Evolutionary conservation across 768 basidiomycete species (phyloP).

Genomic region (Tulasnella calospora): DNA sequence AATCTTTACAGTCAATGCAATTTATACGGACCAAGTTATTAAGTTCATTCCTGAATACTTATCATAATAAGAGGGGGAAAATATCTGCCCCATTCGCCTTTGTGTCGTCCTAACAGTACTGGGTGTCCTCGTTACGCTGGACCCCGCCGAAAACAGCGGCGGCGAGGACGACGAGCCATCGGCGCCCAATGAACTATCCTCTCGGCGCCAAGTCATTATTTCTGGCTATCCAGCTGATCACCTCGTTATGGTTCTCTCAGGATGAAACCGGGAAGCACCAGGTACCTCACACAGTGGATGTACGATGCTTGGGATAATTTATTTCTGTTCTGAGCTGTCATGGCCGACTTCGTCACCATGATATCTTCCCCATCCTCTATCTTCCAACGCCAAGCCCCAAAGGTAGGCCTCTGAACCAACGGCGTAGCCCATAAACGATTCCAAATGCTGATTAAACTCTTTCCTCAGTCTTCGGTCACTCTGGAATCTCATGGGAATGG

Average conservation of each 20-base stretch:
- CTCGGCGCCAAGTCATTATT: too few relatives aligned
- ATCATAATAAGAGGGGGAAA: too few relatives aligned
- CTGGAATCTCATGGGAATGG: conserved; percentile 39
- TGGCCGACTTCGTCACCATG: conserved; percentile 35
- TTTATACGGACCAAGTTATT: too few relatives aligned
- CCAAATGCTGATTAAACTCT: not conserved
- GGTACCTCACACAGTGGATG: conserved; percentile 33
- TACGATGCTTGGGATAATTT: conserved; percentile 38
- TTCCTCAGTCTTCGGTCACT: conserved; percentile 37
- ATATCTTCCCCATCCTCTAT: conserved; percentile 41
- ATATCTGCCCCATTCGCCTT: too few relatives aligned
- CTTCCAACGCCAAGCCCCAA: conserved; percentile 36
- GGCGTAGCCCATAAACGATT: not conserved
- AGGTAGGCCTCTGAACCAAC: not conserved
- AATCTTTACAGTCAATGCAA: too few relatives aligned
- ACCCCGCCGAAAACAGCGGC: too few relatives aligned
- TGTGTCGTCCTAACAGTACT: too few relatives aligned
- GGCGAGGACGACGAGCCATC: too few relatives aligned
- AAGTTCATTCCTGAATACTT: too few relatives aligned
- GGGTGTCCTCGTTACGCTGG: too few relatives aligned
- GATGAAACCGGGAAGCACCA: conserved; percentile 35
- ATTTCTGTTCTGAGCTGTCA: conserved; percentile 36
- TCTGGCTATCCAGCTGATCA: not conserved
- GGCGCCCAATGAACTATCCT: too few relatives aligned
- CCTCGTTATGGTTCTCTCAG: conserved; percentile 20